These are phyloP conservation scores for Rhizopogon roseolus DNA, from an alignment of 768 basidiomycete genomes.

Conservation along the genomic window DNA sequence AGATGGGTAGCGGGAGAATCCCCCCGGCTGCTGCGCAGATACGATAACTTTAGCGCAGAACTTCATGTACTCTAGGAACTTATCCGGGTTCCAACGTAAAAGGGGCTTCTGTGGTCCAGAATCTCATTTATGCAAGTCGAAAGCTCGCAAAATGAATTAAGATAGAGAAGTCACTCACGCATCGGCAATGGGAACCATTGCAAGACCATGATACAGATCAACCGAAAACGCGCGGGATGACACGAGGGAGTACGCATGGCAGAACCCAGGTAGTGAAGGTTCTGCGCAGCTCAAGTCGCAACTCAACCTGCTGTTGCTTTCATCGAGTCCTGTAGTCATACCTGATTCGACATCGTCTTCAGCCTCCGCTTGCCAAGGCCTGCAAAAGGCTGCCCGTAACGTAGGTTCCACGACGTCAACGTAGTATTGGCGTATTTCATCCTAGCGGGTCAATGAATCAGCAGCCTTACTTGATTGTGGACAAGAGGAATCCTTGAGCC, in stretches of 20 bases:
- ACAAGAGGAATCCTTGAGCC: constrained; percentile 4
- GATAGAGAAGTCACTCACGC: constrained; percentile 41
- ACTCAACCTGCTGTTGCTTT: background rate
- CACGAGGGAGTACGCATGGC: constrained; percentile 52
- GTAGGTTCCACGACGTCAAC: constrained; percentile 24
- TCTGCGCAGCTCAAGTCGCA: constrained; percentile 1
- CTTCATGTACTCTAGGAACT: no score
- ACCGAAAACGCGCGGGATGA: constrained; percentile 81
- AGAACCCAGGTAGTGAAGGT: constrained; percentile 25
- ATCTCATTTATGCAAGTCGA: background rate
- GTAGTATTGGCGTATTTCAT: constrained; percentile 31
- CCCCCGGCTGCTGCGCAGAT: background rate
- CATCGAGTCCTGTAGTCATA: background rate
- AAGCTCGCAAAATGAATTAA: background rate
- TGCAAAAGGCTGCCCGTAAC: constrained; percentile 12
- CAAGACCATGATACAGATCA: constrained; percentile 74
- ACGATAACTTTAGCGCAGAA: background rate
- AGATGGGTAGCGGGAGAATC: background rate
- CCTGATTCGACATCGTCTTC: background rate
- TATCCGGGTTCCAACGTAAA: background rate
- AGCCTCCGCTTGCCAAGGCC: constrained; percentile 3
- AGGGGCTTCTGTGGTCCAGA: background rate
- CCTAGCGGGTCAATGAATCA: constrained; percentile 21
- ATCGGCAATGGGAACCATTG: constrained; percentile 86
- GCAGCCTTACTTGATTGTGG: constrained; percentile 7